Evolutionary conservation across 2,329 filamentous ascomycete genomes (phyloP).

Genomic region (Xylaria sp.): DNA sequence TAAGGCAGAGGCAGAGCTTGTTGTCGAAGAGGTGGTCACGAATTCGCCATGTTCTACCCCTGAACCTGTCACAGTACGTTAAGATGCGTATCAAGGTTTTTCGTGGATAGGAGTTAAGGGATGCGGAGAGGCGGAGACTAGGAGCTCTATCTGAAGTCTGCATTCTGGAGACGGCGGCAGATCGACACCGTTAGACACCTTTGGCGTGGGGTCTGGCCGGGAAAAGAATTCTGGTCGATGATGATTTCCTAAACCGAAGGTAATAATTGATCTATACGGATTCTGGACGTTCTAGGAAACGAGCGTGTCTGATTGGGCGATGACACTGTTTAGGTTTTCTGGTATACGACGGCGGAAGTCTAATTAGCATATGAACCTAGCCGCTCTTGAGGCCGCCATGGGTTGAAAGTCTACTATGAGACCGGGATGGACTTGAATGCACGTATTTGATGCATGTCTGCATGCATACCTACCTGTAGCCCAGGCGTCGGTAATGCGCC

Average conservation of each 20-base stretch:
- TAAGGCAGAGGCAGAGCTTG: constrained; percentile 24
- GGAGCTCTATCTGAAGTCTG: constrained; percentile 24
- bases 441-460: constrained; percentile 13
- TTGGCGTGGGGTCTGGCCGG: neutral
- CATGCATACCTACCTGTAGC: constrained; percentile 6
- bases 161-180: constrained; percentile 1
- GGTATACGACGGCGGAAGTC: constrained; percentile 36
- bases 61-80: constrained; percentile 27
- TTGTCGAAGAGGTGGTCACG: constrained; percentile 15
- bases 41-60: constrained; percentile 27
- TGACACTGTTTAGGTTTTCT: constrained; percentile 34
- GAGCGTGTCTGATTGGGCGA: constrained; percentile 22
- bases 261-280: constrained; percentile 10
- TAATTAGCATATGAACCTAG: constrained; percentile 35
- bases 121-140: constrained; percentile 13
- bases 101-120: constrained; percentile 19
- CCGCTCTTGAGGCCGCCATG: constrained; percentile 14
- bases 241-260: constrained; percentile 10
- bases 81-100: constrained; percentile 24
- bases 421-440: constrained; percentile 25
- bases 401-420: constrained; percentile 13
- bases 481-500: constrained; percentile 15
- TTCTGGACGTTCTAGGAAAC: constrained; percentile 10
- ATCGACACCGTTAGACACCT: constrained; percentile 14
- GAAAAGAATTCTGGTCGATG: constrained; percentile 12